phyloP scores from a whole-genome alignment of 208 protist species.

The Porcisia hertigi region DNA sequence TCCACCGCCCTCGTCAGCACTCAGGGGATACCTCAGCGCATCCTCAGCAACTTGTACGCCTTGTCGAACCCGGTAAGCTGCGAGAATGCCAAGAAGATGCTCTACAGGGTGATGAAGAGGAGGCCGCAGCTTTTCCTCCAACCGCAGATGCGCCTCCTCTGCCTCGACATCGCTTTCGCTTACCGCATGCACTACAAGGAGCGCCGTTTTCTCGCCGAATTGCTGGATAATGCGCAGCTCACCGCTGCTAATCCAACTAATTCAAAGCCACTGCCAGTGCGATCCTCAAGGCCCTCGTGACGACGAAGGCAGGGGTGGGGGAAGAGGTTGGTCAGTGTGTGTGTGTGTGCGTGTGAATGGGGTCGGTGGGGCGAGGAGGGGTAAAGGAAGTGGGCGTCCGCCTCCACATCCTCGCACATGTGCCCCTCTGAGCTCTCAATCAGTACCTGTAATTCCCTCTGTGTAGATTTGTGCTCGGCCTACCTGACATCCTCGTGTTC shows the following conservation, averaged over 20 bases:
- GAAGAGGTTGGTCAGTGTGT: not conserved
- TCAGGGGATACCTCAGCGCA: constrained; percentile 40
- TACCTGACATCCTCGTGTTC: not conserved
- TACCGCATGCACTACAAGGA: constrained; percentile 81
- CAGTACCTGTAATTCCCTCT: not conserved
- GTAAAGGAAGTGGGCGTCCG: not conserved
- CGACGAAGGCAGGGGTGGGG: not conserved
- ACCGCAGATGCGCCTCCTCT: constrained; percentile 50
- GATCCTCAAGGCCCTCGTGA: not conserved
- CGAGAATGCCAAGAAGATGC: constrained; percentile 69
- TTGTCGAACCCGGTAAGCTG: constrained; percentile 82
- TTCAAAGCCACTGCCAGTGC: constrained; percentile 6
- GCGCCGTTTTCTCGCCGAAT: constrained; percentile 81
- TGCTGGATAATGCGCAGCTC: constrained; percentile 78
- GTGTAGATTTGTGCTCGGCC: not conserved
- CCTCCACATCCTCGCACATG: not conserved
- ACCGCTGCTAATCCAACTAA: constrained; percentile 3
- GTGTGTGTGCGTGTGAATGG: not conserved
- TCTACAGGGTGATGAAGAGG: constrained; percentile 77
- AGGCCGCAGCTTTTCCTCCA: constrained; percentile 70
- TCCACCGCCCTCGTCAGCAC: constrained; percentile 14
- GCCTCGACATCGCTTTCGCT: constrained; percentile 49
- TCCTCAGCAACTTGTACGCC: constrained; percentile 62
- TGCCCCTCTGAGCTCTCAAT: not conserved
- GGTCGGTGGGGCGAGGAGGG: not conserved